A percentile compares a stretch with the other conserved stretches of the same genome.
Conservation (phyloP, 345 rosid species). For the Sapria himalayana region DNA sequence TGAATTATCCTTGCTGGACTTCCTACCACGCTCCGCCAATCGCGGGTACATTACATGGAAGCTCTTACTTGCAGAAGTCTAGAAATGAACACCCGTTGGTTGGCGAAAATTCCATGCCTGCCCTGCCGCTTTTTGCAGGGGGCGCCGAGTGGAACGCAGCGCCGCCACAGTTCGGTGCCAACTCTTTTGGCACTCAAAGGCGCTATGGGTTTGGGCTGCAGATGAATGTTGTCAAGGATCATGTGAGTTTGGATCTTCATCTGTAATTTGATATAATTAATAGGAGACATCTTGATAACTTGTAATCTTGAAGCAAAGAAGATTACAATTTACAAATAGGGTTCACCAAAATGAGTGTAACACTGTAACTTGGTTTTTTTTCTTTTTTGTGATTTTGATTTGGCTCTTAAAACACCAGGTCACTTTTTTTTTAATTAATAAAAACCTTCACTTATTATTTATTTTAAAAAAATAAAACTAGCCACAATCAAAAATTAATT, state of each 20-base stretch:
- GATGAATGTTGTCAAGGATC: slow-evolving; percentile 38
- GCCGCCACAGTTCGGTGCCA: slow-evolving; percentile 12
- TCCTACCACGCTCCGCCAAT: slow-evolving; percentile 43
- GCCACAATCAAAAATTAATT: no score
- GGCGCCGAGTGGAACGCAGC: slow-evolving; percentile 23
- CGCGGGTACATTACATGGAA: slow-evolving; percentile 63
- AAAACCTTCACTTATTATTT: no score
- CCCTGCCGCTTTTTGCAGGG: slow-evolving; percentile 20
- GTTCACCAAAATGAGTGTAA: no score
- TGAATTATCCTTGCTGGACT: slow-evolving; percentile 10
- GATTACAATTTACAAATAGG: no score
- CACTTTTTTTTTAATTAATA: no score
- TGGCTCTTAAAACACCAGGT: no score
- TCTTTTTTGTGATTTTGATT: no score
- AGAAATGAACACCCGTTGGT: slow-evolving; percentile 11
- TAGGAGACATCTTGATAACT: no score
- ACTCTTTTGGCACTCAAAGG: slow-evolving; percentile 19
- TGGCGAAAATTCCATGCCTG: slow-evolving; percentile 22
- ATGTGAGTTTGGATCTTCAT: slow-evolving; percentile 95
- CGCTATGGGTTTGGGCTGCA: slow-evolving; percentile 29
- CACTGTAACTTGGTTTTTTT: no score
- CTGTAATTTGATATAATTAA: slow-evolving; percentile 41
- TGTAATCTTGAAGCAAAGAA: no score
- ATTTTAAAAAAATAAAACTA: no score
- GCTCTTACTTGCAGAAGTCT: slow-evolving; percentile 40